These are phyloP conservation scores for Populus hybrid DNA, from an alignment of 441 rosid species.

Conservation along the genomic window DNA sequence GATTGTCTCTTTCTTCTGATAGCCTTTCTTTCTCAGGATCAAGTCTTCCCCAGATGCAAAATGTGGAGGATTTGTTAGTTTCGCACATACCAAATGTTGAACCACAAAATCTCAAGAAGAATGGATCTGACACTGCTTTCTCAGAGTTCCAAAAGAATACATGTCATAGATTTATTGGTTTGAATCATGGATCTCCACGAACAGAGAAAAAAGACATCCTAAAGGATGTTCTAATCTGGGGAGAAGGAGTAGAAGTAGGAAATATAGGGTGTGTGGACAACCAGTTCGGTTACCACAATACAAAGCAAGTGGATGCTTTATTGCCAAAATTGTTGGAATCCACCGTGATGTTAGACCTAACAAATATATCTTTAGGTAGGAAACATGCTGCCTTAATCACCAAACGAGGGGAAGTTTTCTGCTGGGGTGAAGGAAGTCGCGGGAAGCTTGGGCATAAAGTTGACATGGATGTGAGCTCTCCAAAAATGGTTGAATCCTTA, in stretches of 20 bases:
- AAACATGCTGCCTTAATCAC: slow-evolving; percentile 71
- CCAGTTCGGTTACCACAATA: slow-evolving; percentile 14
- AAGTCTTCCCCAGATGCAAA: slow-evolving; percentile 30
- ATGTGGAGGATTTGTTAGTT: slow-evolving; percentile 24
- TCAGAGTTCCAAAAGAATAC: slow-evolving; percentile 34
- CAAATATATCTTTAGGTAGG: slow-evolving; percentile 51
- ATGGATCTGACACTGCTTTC: slow-evolving; percentile 29
- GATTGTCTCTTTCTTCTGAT: slow-evolving; percentile 60
- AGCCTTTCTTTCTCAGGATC: slow-evolving; percentile 55
- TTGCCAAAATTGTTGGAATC: slow-evolving; percentile 62
- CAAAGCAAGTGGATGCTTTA: slow-evolving; percentile 30
- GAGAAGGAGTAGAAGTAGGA: slow-evolving; percentile 52
- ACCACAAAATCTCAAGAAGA: slow-evolving; percentile 30
- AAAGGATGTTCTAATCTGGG: slow-evolving; percentile 79
- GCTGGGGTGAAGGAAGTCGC: slow-evolving; percentile 72
- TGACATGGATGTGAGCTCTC: slow-evolving; percentile 44
- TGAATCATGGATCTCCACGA: slow-evolving; percentile 27
- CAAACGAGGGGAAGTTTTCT: slow-evolving; percentile 70
- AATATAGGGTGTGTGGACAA: slow-evolving; percentile 39
- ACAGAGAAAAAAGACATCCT: slow-evolving; percentile 38
- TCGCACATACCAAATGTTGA: slow-evolving; percentile 35
- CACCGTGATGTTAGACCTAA: slow-evolving; percentile 57
- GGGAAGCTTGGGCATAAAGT: slow-evolving; percentile 73
- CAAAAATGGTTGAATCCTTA: slow-evolving; percentile 62
- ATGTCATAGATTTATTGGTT: slow-evolving; percentile 35